These are phyloP conservation scores for Rutidosis leptorrhynchoides DNA, from an alignment of 129 eudicot species.

Conservation along the genomic window DNA sequence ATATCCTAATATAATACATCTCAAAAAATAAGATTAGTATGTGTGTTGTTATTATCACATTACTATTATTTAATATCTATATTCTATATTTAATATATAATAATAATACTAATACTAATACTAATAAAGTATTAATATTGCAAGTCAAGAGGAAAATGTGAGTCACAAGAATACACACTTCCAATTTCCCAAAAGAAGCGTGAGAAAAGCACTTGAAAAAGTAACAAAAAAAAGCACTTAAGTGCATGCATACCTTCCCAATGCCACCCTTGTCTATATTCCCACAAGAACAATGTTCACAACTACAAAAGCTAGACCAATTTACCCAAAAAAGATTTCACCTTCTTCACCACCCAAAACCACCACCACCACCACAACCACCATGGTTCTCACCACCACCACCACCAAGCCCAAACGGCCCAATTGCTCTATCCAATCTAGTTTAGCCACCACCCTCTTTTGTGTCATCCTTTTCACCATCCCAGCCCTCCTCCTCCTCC, in stretches of 20 bases:
- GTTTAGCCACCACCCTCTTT: slow-evolving; percentile 67
- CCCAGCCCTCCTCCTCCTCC: slow-evolving; percentile 84
- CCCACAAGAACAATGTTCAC: slow-evolving; percentile 26
- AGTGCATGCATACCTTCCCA: slow-evolving; percentile 58
- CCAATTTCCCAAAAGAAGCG: slow-evolving; percentile 39
- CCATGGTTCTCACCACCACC: slow-evolving; percentile 48
- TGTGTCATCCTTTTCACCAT: slow-evolving; percentile 73
- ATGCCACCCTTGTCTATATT: slow-evolving; percentile 32
- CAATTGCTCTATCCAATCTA: slow-evolving; percentile 41
- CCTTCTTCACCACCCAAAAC: slow-evolving; percentile 23
- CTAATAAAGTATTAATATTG: background rate
- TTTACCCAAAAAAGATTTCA: slow-evolving; percentile 20
- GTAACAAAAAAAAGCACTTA: slow-evolving; percentile 31
- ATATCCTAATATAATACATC: no score
- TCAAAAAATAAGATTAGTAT: background rate
- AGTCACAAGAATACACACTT: slow-evolving; percentile 25
- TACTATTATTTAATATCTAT: no score
- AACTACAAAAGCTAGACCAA: slow-evolving; percentile 31
- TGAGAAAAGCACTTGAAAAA: slow-evolving; percentile 46
- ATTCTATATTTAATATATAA: no score
- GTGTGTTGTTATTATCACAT: no score
- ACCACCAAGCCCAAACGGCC: slow-evolving; percentile 51
- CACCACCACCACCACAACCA: slow-evolving; percentile 28
- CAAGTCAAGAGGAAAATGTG: slow-evolving; percentile 18
- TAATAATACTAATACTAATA: background rate